Percentiles rank a stretch among this genome's conserved stretches.
Conservation (phyloP, 2,329 filamentous ascomycete species). For the Neocatenulostroma microsporum region DNA sequence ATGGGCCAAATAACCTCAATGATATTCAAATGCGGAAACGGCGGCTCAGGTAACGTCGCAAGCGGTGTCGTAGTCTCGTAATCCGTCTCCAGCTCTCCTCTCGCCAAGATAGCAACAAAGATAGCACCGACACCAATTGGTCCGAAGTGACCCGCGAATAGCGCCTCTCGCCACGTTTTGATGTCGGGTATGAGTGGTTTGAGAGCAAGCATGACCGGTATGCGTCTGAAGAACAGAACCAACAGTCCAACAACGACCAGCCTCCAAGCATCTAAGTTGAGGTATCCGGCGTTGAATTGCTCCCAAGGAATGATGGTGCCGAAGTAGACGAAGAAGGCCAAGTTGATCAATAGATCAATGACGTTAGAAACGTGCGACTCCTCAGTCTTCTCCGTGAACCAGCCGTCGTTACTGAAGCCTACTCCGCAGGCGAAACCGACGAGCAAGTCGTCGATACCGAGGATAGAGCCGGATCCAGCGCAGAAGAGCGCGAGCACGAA, state of each 20-base stretch:
- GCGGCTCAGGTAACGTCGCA: slow-evolving; percentile 49
- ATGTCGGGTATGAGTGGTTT: slow-evolving; percentile 94
- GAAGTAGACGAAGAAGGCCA: slow-evolving; percentile 97
- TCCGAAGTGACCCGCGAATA: slow-evolving; percentile 95
- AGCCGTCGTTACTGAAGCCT: slow-evolving; percentile 98
- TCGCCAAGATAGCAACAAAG: slow-evolving; percentile 85
- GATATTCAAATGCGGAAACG: slow-evolving; percentile 58
- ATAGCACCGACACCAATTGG: slow-evolving; percentile 96
- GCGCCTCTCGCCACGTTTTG: slow-evolving; percentile 94
- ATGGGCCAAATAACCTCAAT: slow-evolving; percentile 93
- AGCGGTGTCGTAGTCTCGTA: slow-evolving; percentile 60
- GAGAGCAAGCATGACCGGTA: slow-evolving; percentile 84
- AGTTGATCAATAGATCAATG: slow-evolving; percentile 91
- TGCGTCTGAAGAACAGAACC: slow-evolving; percentile 90
- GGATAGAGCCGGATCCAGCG: slow-evolving; percentile 81
- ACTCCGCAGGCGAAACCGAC: slow-evolving; percentile 93
- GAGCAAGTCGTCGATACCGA: slow-evolving; percentile 87
- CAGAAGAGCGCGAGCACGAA: slow-evolving; percentile 95
- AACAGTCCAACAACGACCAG: slow-evolving; percentile 89
- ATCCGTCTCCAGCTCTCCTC: slow-evolving; percentile 78
- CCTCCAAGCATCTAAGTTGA: slow-evolving; percentile 79
- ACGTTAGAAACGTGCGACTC: slow-evolving; percentile 99
- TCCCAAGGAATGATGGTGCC: slow-evolving; percentile 96
- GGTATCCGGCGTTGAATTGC: slow-evolving; percentile 65
- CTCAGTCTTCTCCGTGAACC: slow-evolving; percentile 97